phyloP scores from a whole-genome alignment of 805 yeast genomes.

The Cephaloascus fragrans region DNA sequence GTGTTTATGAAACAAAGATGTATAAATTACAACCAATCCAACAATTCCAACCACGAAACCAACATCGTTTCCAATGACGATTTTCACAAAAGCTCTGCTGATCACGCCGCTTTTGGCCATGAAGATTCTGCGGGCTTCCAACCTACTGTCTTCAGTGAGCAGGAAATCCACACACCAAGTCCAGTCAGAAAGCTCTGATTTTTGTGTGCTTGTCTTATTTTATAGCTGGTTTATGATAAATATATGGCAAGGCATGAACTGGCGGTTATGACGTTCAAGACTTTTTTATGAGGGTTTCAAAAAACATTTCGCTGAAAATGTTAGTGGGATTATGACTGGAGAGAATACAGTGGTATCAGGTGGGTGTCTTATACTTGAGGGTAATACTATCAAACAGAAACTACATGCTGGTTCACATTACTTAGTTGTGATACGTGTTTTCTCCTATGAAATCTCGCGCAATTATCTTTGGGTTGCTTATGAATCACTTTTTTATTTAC shows the following conservation, averaged over 20 bases:
- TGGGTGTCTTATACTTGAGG: neutral
- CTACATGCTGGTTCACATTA: neutral
- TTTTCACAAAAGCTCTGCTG: neutral
- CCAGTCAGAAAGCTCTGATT: slow-evolving; percentile 24
- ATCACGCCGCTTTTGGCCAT: neutral
- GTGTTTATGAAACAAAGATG: neutral
- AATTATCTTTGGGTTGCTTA: neutral
- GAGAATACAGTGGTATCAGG: neutral
- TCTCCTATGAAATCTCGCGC: neutral
- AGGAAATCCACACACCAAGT: slow-evolving; percentile 31
- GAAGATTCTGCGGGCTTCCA: slow-evolving; percentile 18
- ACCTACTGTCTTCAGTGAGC: slow-evolving; percentile 29
- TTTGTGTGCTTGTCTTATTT: no score
- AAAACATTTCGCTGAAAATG: no score
- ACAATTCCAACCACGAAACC: neutral
- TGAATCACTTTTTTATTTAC: no score
- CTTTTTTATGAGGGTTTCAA: neutral
- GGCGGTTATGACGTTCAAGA: neutral
- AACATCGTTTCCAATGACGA: neutral
- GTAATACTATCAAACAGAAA: neutral
- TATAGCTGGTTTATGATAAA: no score
- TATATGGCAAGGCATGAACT: no score
- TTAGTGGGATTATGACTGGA: no score
- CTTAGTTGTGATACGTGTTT: neutral
- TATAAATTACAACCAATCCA: neutral